A percentile compares a stretch with the other conserved stretches of the same genome.
Conservation (phyloP, 345 rosid species). For the Citrus medica region DNA sequence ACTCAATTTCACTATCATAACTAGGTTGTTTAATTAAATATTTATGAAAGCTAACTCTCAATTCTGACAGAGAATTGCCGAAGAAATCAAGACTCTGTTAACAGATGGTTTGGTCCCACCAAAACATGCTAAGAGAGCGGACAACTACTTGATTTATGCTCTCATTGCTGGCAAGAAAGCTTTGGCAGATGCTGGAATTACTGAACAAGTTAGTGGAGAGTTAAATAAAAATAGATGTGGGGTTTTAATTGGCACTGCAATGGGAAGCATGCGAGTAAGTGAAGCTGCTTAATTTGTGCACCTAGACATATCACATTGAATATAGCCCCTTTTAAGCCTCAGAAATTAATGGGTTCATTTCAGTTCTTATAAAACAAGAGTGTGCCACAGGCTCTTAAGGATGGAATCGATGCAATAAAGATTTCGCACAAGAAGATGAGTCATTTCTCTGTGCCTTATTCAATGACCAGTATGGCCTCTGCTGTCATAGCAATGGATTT, state of each 20-base stretch:
- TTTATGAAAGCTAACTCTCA: not conserved
- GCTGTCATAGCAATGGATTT: slow-evolving; percentile 59
- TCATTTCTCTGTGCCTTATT: slow-evolving; percentile 56
- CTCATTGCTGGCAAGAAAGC: slow-evolving; percentile 63
- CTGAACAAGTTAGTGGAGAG: slow-evolving; percentile 36
- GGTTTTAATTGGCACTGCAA: slow-evolving; percentile 53
- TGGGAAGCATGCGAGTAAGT: slow-evolving; percentile 55
- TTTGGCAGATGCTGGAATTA: slow-evolving; percentile 51
- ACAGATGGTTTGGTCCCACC: slow-evolving; percentile 54
- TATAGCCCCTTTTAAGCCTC: not conserved
- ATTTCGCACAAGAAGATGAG: slow-evolving; percentile 47
- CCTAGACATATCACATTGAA: not conserved
- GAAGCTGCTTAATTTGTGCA: not conserved
- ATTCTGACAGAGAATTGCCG: slow-evolving; percentile 48
- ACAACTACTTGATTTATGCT: slow-evolving; percentile 56
- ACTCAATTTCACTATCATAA: not conserved
- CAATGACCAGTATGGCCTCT: slow-evolving; percentile 53
- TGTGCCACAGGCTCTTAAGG: slow-evolving; percentile 35
- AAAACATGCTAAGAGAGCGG: slow-evolving; percentile 52
- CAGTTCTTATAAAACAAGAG: not conserved
- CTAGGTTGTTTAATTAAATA: not conserved
- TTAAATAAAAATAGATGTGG: slow-evolving; percentile 50
- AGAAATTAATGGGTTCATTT: not conserved
- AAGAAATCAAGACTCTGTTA: slow-evolving; percentile 53
- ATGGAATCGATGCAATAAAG: slow-evolving; percentile 46